Percentiles rank a stretch among this genome's conserved stretches.
These are phyloP conservation scores for Suillus paluster DNA, from an alignment of 768 basidiomycete genomes.

Conservation along the genomic window DNA sequence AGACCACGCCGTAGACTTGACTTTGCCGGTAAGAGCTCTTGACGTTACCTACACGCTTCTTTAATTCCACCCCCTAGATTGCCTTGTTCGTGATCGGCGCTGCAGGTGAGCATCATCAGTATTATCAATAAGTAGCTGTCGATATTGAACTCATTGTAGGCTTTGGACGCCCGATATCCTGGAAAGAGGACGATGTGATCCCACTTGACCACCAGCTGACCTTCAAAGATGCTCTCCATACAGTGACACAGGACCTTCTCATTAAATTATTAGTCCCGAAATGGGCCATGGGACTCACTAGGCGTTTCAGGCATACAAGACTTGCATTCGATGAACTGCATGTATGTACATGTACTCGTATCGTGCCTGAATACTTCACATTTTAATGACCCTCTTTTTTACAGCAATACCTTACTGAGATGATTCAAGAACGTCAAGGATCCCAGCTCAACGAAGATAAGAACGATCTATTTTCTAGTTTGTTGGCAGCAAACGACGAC, in stretches of 20 bases:
- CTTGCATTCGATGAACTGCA: conserved; percentile 49
- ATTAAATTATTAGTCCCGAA: conserved; percentile 44
- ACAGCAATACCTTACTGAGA: conserved; percentile 53
- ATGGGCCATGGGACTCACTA: conserved; percentile 43
- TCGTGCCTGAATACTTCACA: conserved; percentile 2
- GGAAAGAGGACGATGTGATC: conserved; percentile 46
- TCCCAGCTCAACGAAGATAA: conserved; percentile 42
- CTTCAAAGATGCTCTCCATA: conserved; percentile 55
- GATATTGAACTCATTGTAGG: conserved; percentile 32
- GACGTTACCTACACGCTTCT: conserved; percentile 18
- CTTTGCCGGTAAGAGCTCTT: conserved; percentile 48
- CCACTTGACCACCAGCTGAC: conserved; percentile 51
- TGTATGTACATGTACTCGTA: conserved; percentile 35
- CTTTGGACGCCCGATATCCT: conserved; percentile 55
- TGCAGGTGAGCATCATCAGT: conserved; percentile 42
- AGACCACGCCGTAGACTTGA: conserved; percentile 55
- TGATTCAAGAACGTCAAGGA: conserved; percentile 50
- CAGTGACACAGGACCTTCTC: conserved; percentile 43
- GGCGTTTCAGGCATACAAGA: conserved; percentile 33
- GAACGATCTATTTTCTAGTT: conserved; percentile 56
- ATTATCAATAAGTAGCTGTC: background rate
- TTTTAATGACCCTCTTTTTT: background rate
- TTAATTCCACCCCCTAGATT: conserved; percentile 40
- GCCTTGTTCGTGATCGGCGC: conserved; percentile 59
- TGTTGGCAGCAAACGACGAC: conserved; percentile 53